These are phyloP conservation scores for Calonectria henricotiae DNA, from an alignment of 2,329 filamentous ascomycete genomes.

Conservation along the genomic window DNA sequence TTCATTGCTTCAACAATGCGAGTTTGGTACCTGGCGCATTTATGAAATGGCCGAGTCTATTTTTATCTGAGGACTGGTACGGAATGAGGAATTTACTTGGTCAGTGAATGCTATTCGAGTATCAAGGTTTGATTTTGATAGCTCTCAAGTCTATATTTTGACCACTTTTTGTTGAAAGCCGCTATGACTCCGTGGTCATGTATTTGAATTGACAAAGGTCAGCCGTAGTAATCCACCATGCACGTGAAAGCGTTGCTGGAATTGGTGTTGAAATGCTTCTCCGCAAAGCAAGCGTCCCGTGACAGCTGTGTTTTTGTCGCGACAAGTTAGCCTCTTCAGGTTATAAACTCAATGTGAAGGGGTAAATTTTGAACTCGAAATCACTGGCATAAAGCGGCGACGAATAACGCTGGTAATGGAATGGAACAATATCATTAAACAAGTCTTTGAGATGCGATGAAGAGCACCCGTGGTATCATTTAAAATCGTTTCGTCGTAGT, in stretches of 20 bases:
- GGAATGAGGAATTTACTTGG: background rate
- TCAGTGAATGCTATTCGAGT: background rate
- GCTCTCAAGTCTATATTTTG: background rate
- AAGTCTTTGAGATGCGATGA: background rate
- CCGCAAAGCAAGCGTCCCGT: background rate
- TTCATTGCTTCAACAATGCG: no score
- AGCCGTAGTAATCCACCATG: no score
- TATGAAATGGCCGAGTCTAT: background rate
- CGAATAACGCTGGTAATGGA: no score
- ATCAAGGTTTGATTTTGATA: background rate
- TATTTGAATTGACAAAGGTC: background rate
- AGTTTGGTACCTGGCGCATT: no score
- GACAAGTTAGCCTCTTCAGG: background rate
- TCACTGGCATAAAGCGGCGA: no score
- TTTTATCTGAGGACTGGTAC: background rate
- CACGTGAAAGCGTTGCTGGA: constrained; percentile 3
- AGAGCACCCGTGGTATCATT: background rate
- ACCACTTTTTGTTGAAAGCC: background rate
- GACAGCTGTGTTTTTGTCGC: background rate
- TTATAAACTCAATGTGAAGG: background rate
- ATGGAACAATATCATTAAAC: background rate
- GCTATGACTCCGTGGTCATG: background rate
- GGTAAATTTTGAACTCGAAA: background rate
- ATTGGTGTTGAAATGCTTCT: background rate
- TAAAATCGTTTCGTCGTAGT: background rate